A percentile compares a stretch with the other conserved stretches of the same genome.
These are phyloP conservation scores for Medicago arabica DNA, from an alignment of 306 rosid species.

Conservation along the genomic window DNA sequence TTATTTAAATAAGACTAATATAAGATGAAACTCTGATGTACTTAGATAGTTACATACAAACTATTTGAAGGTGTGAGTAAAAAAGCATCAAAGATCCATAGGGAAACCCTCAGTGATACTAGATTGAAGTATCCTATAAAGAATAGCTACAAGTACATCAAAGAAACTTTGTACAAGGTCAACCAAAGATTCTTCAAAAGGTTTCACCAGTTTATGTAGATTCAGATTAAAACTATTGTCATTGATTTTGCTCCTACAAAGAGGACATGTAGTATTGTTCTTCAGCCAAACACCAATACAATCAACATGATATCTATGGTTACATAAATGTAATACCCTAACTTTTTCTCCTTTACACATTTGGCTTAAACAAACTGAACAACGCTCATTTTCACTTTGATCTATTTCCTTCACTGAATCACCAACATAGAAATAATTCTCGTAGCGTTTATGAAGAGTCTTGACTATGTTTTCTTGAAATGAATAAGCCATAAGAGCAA, in stretches of 20 bases:
- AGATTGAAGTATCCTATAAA: slow-evolving; percentile 30
- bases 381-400: slow-evolving; percentile 25
- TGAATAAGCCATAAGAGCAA: slow-evolving; percentile 13
- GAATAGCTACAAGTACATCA: slow-evolving; percentile 32
- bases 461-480: slow-evolving; percentile 30
- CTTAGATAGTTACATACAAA: too few species aligned
- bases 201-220: slow-evolving; percentile 27
- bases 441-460: slow-evolving; percentile 4
- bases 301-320: slow-evolving; percentile 44
- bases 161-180: slow-evolving; percentile 22
- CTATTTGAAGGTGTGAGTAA: not conserved
- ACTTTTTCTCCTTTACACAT: slow-evolving; percentile 36
- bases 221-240: not conserved
- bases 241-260: slow-evolving; percentile 44
- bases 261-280: slow-evolving; percentile 51
- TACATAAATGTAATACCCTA: slow-evolving; percentile 34
- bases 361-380: slow-evolving; percentile 47
- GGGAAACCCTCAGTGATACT: slow-evolving; percentile 37
- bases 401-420: not conserved
- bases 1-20: not conserved
- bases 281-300: slow-evolving; percentile 52
- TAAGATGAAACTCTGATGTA: not conserved
- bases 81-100: slow-evolving; percentile 21
- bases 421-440: not conserved
- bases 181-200: slow-evolving; percentile 2